Base-by-base conservation (phyloP, 768 basidiomycete genomes). In the Podaxis sp. region DNA sequence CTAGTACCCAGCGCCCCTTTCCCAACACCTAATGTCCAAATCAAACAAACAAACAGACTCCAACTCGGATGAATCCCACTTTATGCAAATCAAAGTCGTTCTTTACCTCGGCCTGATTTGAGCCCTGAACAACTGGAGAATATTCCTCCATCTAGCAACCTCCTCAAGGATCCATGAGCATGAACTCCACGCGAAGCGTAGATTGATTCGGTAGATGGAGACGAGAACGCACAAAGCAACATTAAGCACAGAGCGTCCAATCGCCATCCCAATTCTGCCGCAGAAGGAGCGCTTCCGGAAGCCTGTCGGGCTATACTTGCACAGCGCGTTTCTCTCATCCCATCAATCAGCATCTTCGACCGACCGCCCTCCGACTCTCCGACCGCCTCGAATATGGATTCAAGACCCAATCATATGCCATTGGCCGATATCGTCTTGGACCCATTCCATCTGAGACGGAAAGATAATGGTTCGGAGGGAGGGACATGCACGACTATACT, bases 401-500 rank as follows among this genome's bases (percentile, higher is more conserved):
- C 40, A 61, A 36, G 40, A 12, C 24, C 42, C 53, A 38, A 26
- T 38, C 42, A 56, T 55, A 38, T 26, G 11, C 82, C 81, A 82
- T 30, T 65, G 60, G 19, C 69, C 72, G 53, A 72, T 71, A n/a
- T 64, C 71, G 55, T 72, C 69, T 26, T 77, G 69, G 17, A 72
- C 67, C 85, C 85, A 87, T 65, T 84, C 83, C 17, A 76, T 81
- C 64, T 79, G 77, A 12, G 82, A 83, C 6, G 85, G 86, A 68
- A 88, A 88, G 53, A 83, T 72, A 68, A 87, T 77, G 28, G 78
- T 77, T 42, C 79, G 75, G 54, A 88, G 74, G 4, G 81, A 75
- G 0, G 83, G 82, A 68, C 87, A 87, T 22, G 80, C 84, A 30
- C 78, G 76, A 44, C 72, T 68, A 86, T 85, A 88, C 61, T 84